Evolutionary conservation across 2,329 filamentous ascomycete genomes (phyloP).

Genomic region (Emergomyces pasteurianus): DNA sequence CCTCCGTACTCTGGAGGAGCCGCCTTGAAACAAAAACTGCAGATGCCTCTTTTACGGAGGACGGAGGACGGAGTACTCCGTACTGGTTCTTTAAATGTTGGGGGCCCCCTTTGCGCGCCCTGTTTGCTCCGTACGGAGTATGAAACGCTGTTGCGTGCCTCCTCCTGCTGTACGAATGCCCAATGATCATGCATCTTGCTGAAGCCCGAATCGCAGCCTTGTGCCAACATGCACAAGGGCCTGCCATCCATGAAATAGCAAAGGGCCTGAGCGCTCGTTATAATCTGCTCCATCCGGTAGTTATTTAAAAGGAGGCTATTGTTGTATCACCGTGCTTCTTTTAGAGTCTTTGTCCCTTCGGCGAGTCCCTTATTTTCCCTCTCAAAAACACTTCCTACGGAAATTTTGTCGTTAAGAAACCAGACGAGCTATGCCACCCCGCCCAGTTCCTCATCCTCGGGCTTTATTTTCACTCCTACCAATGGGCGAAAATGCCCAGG

Average conservation of each 20-base stretch:
- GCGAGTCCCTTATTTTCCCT: not conserved
- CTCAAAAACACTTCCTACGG: not conserved
- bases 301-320: not conserved
- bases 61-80: too few relatives aligned
- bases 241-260: not conserved
- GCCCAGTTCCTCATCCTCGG: not conserved
- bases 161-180: not conserved
- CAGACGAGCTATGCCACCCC: not conserved
- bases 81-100: too few relatives aligned
- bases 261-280: not conserved
- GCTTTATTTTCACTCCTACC: constrained; percentile 6
- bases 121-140: too few relatives aligned
- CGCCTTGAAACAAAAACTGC: too few relatives aligned
- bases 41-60: too few relatives aligned
- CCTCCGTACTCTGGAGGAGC: too few relatives aligned
- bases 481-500: not conserved
- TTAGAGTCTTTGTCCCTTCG: not conserved
- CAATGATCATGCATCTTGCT: not conserved
- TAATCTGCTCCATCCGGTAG: not conserved
- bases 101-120: too few relatives aligned
- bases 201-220: not conserved
- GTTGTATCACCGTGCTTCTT: not conserved
- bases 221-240: too few relatives aligned
- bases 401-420: not conserved
- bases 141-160: too few relatives aligned